Evolutionary conservation across 768 basidiomycete genomes (phyloP), one percentile per base, ranked within the genome.

Genomic region (Lentinula boryana): DNA sequence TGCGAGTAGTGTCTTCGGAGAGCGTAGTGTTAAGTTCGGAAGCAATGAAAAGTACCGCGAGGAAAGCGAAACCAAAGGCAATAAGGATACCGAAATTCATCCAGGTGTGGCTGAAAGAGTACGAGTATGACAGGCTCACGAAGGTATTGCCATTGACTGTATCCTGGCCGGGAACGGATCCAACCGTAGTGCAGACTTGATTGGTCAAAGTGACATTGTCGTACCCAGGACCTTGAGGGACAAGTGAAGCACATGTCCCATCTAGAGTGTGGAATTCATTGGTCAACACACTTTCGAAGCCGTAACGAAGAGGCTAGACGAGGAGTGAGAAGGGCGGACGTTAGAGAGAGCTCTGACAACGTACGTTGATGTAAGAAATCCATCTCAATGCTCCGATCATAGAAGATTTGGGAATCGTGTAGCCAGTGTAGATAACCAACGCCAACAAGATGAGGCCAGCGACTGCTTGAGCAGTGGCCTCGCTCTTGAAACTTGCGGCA

Each of bases 201-300:
- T 93, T 91, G 1, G 65, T 70, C 15, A 87, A 64, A 3, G 77
- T 70, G 43, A 87, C 69, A 18, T 75, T 74, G 63, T 81, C 81
- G 63, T 91, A 91, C 0, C 83, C 83, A 0, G 86, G 74, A 0
- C 88, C 88, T 3, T 74, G 77, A 3, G 89, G 86, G 0, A 86
- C 83, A 13, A 89, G 73, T 43, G 75, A 70, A 27, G 86, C 74
- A 67, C 87, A 88, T 13, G 73, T 67, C 49, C 87, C 90, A 21
- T 88, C 71, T 6, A 89, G 72, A 0, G 82, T 86, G 64, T 81
- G 84, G 73, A 95, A 94, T 70, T 96, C 92, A 72, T 94, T 95
- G 21, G 83, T 78, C 69, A 95, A 78, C 44, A 94, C 70, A 0
- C 81, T 78, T 62, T 93, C 89, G 69, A 95, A 94, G 0, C 83